Evolutionary conservation across 257 asterid species (phyloP), one percentile per base, ranked within the genome.

Genomic region (Petunia secreta): DNA sequence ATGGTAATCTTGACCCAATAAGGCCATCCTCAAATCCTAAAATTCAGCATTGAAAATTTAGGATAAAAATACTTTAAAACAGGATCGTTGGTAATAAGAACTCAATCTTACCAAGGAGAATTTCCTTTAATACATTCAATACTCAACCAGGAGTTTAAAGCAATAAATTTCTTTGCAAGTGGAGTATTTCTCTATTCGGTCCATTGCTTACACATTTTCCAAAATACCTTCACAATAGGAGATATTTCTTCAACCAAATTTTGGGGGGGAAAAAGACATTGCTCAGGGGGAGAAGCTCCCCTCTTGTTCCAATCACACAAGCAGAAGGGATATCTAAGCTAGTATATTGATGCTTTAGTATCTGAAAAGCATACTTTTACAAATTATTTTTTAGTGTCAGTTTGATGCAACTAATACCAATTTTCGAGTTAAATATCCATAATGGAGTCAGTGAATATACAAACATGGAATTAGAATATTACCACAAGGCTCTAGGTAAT

Each of bases 401-500:
- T 0, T 10, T 63, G 14, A 16, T 63, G 13, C n/a, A 63, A 13
- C 73, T 64, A 13, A 2, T 39, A 64, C 34, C 44, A 63, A 10
- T 4, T 63, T 38, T 13, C 5, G 4, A 5, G 50, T 64, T 6
- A 64, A 39, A 64, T 38, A 39, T 13, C 11, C 34, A 64, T 4
- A 34, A 13, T 13, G 48, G 71, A 13, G 6, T 63, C 10, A 34
- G 63, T 73, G 78, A 3, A 50, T 73, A 48, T 50, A 73, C 8
- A 10, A 50, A 44, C 62, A 73, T 11, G 44, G 2, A 11, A 50
- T 50, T 25, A 48, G 34, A 48, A 48, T 71, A 34, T 34, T 71
- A 73, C 78, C 63, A 48, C 78, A 50, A 73, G 78, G 46, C 78
- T 73, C 78, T 50, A 13, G 14, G 62, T 5, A 71, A 6, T 50